Base-by-base conservation (phyloP, 805 yeast species). In the Hanseniaspora lachancei region DNA sequence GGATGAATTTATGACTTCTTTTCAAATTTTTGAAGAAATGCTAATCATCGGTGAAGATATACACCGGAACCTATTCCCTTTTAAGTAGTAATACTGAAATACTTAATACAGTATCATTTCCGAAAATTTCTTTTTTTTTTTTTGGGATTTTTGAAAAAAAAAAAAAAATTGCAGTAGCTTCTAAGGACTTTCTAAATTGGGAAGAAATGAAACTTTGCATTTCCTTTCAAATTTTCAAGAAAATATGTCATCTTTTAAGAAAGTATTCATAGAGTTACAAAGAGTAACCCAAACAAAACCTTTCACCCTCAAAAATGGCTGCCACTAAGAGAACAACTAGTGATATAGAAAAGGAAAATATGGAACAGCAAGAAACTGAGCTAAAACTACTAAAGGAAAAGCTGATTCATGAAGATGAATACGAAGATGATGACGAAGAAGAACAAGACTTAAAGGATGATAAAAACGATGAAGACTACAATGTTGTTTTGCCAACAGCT, bases 381-480 rank as follows among this genome's bases (percentile, higher is more conserved):
- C 24, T 51, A 32, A 51, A 51, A 38, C n/a, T 51, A 12, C 16
- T 51, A 13, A 51, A 44, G 39, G 47, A 36, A 13, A 51, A 51
- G 44, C 20, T 51, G 15, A 24, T 27, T n/a, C 36, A 51, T 23
- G 42, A 50, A 23, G 48, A 35, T 10, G 54, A 50, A 10, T 44
- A 29, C 9, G 54, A 50, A 20, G 55, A 51, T 6, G 55, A 51
- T 5, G 35, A 35, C 16, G 43, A 23, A 24, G 48, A 43, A 27
- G 55, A 38, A 16, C 29, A 48, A 35, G 29, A 23, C 23, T 23
- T 18, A 13, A 29, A 23, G 13, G 44, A 43, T 23, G 32, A 29
- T 18, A 21, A 43, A n/a, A 35, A 23, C 5, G 38, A 29, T 7
- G 32, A 16, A 5, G 40, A 36, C 2, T 47, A 51, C 3, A 44